Base-by-base conservation (phyloP, 2,329 filamentous ascomycete genomes). In the Xylaria polymorpha region DNA sequence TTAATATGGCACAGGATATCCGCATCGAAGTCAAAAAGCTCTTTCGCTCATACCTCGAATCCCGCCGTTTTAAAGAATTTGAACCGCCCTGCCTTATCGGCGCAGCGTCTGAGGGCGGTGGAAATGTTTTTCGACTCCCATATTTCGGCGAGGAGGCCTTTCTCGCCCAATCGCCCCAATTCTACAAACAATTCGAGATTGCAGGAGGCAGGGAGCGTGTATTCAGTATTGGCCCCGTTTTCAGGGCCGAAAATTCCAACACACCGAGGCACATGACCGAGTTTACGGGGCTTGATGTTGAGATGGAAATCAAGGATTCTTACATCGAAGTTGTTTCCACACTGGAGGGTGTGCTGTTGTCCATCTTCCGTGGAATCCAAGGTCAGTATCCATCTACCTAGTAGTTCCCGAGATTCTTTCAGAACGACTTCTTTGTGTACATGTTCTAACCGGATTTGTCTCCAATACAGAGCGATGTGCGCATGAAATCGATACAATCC, bases 21-120 rank as follows among this genome's bases (percentile, higher is more conserved):
- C 64, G 64, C 8, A n/a, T 56, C 9, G 48, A 66, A 39, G 46
- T 66, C 7, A 66, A 61, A 32, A 61, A 37, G 18, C 61, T 64
- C n/a, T 63, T 62, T 10, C 39, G 46, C 29, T 39, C 39, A 20
- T 66, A 44, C 53, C 58, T 59, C n/a, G 35, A 57, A 14, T 22
- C 29, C 12, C 62, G 18, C 18, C 10, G 63, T 0, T 97, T 97
- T 80, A 90, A 91, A 72, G 89, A 93, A 80, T 94, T 98, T 77
- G 93, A 97, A 80, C 92, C 94, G 1, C 94, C 96, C 10, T 95
- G 94, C 80, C 85, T 99, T 51, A 93, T 97, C 64, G 94, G 92
- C 59, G 92, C 95, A 15, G 92, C 96, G 4, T 96, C 94, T 4
- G 96, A 99, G 83, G 95, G 96, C 76, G 96, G 96, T 73, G 90